Evolutionary conservation across 1,284 basidiomycete species (phyloP), one percentile per base, ranked within the genome.

Genomic region (Cutaneotrichosporon daszewskae): DNA sequence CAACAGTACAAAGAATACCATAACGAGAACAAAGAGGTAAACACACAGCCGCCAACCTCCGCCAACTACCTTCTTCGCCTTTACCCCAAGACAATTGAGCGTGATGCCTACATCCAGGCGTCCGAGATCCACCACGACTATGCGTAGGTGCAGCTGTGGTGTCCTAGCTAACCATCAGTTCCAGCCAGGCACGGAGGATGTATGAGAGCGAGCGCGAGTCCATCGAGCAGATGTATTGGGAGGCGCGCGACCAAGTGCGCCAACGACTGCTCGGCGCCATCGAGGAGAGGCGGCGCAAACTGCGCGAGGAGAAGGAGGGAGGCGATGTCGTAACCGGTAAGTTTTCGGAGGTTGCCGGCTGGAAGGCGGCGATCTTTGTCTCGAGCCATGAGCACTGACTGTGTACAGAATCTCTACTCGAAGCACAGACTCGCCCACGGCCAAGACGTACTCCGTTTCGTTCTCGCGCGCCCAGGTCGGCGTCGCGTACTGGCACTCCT

Each of bases 271-370:
- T 75, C 10, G 72, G 69, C n/a, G 64, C 69, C 3, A 62, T 76
- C 24, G 75, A 77, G 51, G 75, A 77, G 47, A 52, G 74, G 23
- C 53, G 73, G 34, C 62, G 71, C 51, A 72, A 73, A 43, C 55
- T 76, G 27, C 62, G 71, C 29, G 75, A 76, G 43, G 75, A 77
- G 53, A 76, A 75, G 57, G 75, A 77, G 39, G 71, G 72, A n/a
- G 70, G 71, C 11, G 74, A 75, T 36, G 59, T 73, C 10, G 66
- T 72, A 7, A 59, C 72, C 8, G 74, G 74, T 74, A 40, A 53
- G 72, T 66, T 29, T 23, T 27, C 29, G 24, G 38, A 10, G 22
- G 9, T 20, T 25, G 16, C 39, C 32, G 32, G 16, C 23, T n/a
- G n/a, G n/a, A n/a, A n/a, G n/a, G n/a, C n/a, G n/a, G n/a, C n/a